Conservation (phyloP, 2,329 filamentous ascomycete species). For the Ilyonectria mors-panacis region DNA sequence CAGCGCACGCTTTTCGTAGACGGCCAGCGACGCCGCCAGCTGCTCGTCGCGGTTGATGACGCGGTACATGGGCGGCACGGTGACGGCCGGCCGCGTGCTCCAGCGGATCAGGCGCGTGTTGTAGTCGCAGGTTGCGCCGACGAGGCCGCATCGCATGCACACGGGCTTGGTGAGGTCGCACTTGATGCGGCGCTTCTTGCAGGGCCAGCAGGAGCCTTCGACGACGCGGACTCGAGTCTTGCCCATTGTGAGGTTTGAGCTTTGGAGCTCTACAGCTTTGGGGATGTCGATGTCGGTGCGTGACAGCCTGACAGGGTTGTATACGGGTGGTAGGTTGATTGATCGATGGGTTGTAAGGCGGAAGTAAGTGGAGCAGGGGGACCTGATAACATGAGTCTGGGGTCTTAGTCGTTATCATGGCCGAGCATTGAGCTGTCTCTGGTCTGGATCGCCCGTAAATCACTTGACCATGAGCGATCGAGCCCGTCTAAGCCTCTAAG, state of each 20-base stretch:
- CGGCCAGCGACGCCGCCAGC: conserved; percentile 44
- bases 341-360: background rate
- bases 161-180: conserved; percentile 57
- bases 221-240: conserved; percentile 44
- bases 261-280: too few species aligned
- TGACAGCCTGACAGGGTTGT: background rate
- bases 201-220: conserved; percentile 61
- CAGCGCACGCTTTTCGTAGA: conserved; percentile 50
- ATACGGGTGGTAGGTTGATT: background rate
- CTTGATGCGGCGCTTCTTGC: conserved; percentile 61
- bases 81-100: conserved; percentile 56
- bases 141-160: conserved; percentile 55
- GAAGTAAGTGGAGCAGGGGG: background rate
- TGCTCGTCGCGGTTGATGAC: conserved; percentile 47
- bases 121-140: conserved; percentile 46
- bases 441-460: background rate
- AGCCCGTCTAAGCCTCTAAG: background rate
- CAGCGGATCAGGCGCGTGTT: conserved; percentile 58
- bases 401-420: background rate
- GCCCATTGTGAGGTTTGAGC: conserved; percentile 19
- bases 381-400: background rate
- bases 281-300: background rate
- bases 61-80: conserved; percentile 49
- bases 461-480: background rate
- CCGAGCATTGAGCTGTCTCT: background rate